Base-by-base conservation (phyloP, 768 basidiomycete genomes). In the Baorangia bicolor region DNA sequence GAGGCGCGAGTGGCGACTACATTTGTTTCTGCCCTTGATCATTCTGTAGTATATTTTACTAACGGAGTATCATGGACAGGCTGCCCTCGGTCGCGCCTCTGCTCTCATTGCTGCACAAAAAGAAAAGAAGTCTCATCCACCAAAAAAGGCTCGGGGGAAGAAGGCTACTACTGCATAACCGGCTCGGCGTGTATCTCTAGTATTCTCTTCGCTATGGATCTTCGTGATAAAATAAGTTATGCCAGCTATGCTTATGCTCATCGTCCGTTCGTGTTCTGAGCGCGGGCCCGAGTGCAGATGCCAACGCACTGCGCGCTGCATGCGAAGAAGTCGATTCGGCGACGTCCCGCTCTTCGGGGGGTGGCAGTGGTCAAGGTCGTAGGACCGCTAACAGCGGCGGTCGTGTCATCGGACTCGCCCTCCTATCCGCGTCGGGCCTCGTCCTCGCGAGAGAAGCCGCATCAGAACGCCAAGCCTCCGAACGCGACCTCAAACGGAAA, bases 61-160 rank as follows among this genome's bases (percentile, higher is more conserved):
- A 23, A 71, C 59, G 38, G 50, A 37, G 48, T 45, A 14, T 51
- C 53, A 34, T 37, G 51, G 46, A 60, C 64, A 92, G 90, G 87
- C 87, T 57, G 78, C 85, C 58, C 80, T 93, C 44, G 88, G 86
- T 45, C 89, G 91, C 58, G 81, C 85, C 27, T 90, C 89, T 57
- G 87, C 89, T 41, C 78, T 92, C 58, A 60, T 86, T 53, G 81
- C 79, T 27, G 73, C 89, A 49, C 87, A 90, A 75, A 84, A 80
- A 68, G 85, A 87, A 71, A 87, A 82, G 72, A 90, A 88, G 73
- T 67, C 82, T 12, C 64, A 72, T 61, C 88, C 80, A 66, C 75
- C 81, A 46, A 90, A 83, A 81, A 91, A 90, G 77, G 58, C 75
- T 58, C 80, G 90, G 65, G 88, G 90, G 53, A 86, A 84, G 79